Conservation (phyloP, 352 stramenopile species). For the Globisporangium takayamanum region DNA sequence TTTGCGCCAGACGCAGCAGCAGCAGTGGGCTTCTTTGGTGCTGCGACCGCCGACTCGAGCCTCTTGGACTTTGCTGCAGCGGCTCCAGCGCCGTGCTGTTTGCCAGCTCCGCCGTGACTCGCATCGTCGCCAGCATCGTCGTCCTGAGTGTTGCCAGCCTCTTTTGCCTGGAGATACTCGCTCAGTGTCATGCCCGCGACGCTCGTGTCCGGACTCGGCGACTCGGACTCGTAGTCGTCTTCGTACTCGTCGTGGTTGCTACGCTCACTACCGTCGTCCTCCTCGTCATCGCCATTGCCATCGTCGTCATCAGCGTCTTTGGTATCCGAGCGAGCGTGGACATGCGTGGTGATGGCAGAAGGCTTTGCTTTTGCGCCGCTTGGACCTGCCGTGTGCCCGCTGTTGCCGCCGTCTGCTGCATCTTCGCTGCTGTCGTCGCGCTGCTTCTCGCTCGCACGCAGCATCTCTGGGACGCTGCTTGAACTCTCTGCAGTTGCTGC, state of each 20-base stretch:
- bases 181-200: constrained; percentile 45
- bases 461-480: background rate
- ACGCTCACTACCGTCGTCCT: background rate
- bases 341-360: background rate
- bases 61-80: constrained; percentile 5
- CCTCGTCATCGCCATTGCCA: background rate
- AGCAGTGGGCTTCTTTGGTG: constrained; percentile 14
- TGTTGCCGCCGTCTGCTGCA: background rate
- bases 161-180: constrained; percentile 43
- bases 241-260: constrained; percentile 22
- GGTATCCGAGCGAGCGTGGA: no score
- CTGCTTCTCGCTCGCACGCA: constrained; percentile 6
- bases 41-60: background rate
- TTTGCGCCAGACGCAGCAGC: constrained; percentile 11
- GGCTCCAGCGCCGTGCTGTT: background rate
- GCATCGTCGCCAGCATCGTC: background rate
- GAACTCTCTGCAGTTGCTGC: background rate
- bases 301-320: background rate
- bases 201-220: constrained; percentile 16
- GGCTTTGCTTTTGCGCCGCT: constrained; percentile 1
- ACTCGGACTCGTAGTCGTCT: constrained; percentile 44
- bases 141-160: constrained; percentile 6
- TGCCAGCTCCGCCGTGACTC: background rate
- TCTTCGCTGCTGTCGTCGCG: background rate
- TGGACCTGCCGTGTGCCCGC: background rate